Evolutionary conservation across 2,329 filamentous ascomycete genomes (phyloP).

Genomic region (Aspergillus cejpii): DNA sequence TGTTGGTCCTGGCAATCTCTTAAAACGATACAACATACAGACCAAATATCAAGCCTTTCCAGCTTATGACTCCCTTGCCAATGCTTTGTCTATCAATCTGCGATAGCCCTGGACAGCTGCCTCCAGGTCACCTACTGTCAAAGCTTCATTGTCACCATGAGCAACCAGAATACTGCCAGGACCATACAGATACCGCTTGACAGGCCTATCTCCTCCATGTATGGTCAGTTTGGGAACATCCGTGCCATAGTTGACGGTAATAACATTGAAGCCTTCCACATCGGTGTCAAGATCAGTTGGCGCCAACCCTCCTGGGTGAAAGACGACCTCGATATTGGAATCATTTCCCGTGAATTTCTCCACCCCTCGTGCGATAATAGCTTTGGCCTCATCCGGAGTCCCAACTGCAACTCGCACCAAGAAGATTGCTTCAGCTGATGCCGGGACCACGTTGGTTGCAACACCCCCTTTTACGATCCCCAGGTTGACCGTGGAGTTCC

Average conservation of each 20-base stretch:
- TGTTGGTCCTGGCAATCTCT: too few species aligned
- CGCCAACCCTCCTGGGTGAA: constrained; percentile 58
- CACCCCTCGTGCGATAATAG: constrained; percentile 51
- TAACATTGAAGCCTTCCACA: constrained; percentile 75
- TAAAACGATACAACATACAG: neutral
- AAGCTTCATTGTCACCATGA: constrained; percentile 73
- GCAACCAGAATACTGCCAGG: constrained; percentile 73
- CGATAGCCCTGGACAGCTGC: constrained; percentile 73
- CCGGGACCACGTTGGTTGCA: constrained; percentile 79
- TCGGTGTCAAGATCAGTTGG: constrained; percentile 73
- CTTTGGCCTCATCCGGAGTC: constrained; percentile 53
- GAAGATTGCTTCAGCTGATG: constrained; percentile 62
- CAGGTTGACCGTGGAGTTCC: constrained; percentile 84
- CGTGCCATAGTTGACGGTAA: constrained; percentile 86
- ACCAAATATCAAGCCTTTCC: neutral
- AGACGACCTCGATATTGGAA: constrained; percentile 54
- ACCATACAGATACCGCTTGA: constrained; percentile 55
- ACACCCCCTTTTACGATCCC: constrained; percentile 73
- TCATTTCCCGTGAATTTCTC: constrained; percentile 42
- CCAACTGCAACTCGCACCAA: constrained; percentile 71
- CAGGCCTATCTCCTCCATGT: constrained; percentile 44
- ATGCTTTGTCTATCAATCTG: constrained; percentile 50
- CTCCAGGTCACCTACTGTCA: constrained; percentile 69
- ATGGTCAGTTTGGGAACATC: constrained; percentile 74
- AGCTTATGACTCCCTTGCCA: constrained; percentile 1